phyloP scores from a whole-genome alignment of 2,329 filamentous ascomycete genomes.

The Lecanosticta acicola region DNA sequence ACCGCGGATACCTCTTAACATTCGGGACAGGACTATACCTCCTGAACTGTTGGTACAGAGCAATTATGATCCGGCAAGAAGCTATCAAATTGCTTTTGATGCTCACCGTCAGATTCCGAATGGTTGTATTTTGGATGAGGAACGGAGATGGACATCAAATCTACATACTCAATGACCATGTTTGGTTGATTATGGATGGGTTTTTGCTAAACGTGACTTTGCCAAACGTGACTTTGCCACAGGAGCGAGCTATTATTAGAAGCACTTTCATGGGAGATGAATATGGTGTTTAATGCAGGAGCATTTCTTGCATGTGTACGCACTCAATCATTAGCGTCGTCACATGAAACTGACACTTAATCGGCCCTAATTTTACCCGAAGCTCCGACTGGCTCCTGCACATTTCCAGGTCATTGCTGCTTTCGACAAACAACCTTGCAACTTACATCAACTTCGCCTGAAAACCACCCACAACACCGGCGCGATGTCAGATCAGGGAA shows the following conservation, averaged over 20 bases:
- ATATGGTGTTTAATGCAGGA: neutral
- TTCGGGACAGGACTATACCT: neutral
- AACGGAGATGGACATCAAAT: neutral
- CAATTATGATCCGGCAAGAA: neutral
- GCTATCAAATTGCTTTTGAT: neutral
- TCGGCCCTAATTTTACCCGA: too few relatives aligned
- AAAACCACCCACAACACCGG: too few relatives aligned
- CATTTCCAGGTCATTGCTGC: too few relatives aligned
- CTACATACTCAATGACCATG: neutral
- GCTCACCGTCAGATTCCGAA: neutral
- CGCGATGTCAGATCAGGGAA: too few relatives aligned
- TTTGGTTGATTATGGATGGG: neutral
- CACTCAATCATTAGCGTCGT: too few relatives aligned
- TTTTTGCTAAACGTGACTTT: neutral
- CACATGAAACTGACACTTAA: too few relatives aligned
- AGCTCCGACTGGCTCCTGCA: too few relatives aligned
- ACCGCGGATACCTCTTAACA: neutral
- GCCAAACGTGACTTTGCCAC: too few relatives aligned
- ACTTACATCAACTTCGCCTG: too few relatives aligned
- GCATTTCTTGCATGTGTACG: neutral
- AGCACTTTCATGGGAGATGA: neutral
- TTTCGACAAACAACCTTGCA: too few relatives aligned
- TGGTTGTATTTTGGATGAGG: neutral
- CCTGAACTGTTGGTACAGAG: neutral
- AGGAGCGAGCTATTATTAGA: neutral